These are phyloP conservation scores for Ceratobasidium sp. DNA, from an alignment of 1,284 basidiomycete species.

Conservation along the genomic window DNA sequence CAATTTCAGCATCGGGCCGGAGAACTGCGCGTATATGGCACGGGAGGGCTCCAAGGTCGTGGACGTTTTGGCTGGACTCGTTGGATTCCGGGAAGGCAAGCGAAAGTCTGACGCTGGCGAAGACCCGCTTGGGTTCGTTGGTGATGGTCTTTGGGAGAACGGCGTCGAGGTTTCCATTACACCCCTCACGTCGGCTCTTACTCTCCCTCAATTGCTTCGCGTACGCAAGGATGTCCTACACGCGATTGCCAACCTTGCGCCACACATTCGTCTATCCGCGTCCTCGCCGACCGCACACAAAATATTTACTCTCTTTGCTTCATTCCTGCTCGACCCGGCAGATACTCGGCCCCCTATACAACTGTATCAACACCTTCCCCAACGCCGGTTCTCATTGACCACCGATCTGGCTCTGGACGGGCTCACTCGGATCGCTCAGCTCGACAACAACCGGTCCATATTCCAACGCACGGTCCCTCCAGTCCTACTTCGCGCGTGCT, in stretches of 20 bases:
- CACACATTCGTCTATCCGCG: conserved; percentile 39
- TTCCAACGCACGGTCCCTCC: conserved; percentile 74
- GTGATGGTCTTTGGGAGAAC: conserved; percentile 58
- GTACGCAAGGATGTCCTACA: conserved; percentile 85
- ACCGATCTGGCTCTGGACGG: conserved; percentile 86
- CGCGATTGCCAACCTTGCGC: conserved; percentile 77
- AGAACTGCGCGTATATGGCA: conserved; percentile 81
- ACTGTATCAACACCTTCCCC: conserved; percentile 51
- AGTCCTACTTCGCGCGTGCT: conserved; percentile 71
- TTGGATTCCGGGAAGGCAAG: conserved; percentile 60
- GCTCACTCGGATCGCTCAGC: conserved; percentile 81
- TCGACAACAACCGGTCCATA: conserved; percentile 84
- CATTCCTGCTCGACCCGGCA: conserved; percentile 77
- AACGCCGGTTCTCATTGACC: conserved; percentile 63
- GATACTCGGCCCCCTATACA: conserved; percentile 54
- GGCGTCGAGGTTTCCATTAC: conserved; percentile 31
- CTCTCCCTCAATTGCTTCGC: conserved; percentile 77
- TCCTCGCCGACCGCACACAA: conserved; percentile 65
- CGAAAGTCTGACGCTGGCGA: background rate
- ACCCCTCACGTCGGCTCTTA: conserved; percentile 70
- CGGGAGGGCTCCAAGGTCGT: no score
- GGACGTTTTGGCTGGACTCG: conserved; percentile 66
- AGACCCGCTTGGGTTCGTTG: conserved; percentile 44
- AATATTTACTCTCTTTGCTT: conserved; percentile 78
- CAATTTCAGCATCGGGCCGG: conserved; percentile 82